phyloP scores from a whole-genome alignment of 140 eudicot genomes.

The Senecio squalidus region DNA sequence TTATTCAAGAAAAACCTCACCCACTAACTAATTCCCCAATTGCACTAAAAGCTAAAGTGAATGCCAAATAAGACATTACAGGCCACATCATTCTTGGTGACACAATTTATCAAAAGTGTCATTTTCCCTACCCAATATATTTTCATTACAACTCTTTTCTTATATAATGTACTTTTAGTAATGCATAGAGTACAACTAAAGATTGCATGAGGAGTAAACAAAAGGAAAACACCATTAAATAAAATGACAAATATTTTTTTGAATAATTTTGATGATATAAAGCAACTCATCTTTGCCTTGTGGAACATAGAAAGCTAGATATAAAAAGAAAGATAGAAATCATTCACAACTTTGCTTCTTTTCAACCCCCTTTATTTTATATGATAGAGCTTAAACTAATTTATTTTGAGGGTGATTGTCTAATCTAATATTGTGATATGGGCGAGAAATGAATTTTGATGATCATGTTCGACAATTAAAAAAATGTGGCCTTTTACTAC shows the following conservation, averaged over 20 bases:
- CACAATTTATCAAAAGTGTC: constrained; percentile 24
- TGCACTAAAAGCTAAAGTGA: constrained; percentile 15
- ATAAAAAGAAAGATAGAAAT: constrained; percentile 11
- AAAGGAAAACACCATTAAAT: constrained; percentile 1
- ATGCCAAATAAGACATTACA: constrained; percentile 14
- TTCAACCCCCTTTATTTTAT: not conserved
- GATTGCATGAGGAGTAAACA: constrained; percentile 19
- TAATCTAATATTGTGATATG: no score
- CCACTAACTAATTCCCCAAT: constrained; percentile 6
- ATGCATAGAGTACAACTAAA: constrained; percentile 9
- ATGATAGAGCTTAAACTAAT: not conserved
- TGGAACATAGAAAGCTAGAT: constrained; percentile 12
- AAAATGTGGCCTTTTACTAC: no score
- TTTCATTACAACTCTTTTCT: not conserved
- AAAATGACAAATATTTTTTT: constrained; percentile 6
- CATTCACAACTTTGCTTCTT: constrained; percentile 34
- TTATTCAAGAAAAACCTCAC: constrained; percentile 4
- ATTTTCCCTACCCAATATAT: constrained; percentile 18
- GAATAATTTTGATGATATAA: constrained; percentile 20
- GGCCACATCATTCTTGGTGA: constrained; percentile 32
- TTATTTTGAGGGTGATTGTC: not conserved
- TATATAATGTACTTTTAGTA: constrained; percentile 2
- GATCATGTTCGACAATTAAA: no score
- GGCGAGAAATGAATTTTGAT: no score
- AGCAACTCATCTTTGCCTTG: constrained; percentile 26